These are phyloP conservation scores for Epichloe festucae DNA, from an alignment of 2,329 filamentous ascomycete genomes.

Conservation along the genomic window DNA sequence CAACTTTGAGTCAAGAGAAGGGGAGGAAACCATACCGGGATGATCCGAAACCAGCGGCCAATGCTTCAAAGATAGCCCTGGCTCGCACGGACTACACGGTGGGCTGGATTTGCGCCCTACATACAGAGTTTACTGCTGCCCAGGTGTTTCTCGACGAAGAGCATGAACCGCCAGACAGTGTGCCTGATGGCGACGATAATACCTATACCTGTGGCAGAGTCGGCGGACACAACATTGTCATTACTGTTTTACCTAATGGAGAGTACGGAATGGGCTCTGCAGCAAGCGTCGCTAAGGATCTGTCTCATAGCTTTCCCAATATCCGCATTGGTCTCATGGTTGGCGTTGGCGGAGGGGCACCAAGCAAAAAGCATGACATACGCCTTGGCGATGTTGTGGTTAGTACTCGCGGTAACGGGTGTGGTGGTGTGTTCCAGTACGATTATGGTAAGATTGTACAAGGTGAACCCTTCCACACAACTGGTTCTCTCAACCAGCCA, in stretches of 20 bases:
- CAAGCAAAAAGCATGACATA: slow-evolving; percentile 20
- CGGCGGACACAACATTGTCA: slow-evolving; percentile 8
- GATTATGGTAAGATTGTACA: neutral
- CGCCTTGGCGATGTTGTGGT: slow-evolving; percentile 17
- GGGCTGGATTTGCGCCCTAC: slow-evolving; percentile 30
- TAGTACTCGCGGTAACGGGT: neutral
- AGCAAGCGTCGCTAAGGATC: slow-evolving; percentile 13
- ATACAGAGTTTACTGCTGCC: slow-evolving; percentile 24
- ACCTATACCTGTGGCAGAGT: slow-evolving; percentile 8
- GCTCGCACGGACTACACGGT: slow-evolving; percentile 19
- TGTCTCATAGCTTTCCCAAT: slow-evolving; percentile 17
- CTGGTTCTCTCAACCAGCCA: too few species aligned
- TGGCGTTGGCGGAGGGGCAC: slow-evolving; percentile 17
- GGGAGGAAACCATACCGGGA: too few species aligned
- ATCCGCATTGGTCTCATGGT: slow-evolving; percentile 12
- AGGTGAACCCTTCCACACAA: neutral
- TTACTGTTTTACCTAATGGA: slow-evolving; percentile 5
- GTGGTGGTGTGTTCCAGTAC: neutral
- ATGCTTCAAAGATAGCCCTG: too few species aligned
- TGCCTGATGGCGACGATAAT: slow-evolving; percentile 6
- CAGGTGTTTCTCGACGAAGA: slow-evolving; percentile 25
- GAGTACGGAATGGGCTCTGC: slow-evolving; percentile 6
- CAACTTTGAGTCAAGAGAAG: too few species aligned
- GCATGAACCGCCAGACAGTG: slow-evolving; percentile 11
- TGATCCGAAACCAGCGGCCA: too few species aligned